phyloP scores from a whole-genome alignment of 345 rosid genomes.

The Aquilaria malaccensis region DNA sequence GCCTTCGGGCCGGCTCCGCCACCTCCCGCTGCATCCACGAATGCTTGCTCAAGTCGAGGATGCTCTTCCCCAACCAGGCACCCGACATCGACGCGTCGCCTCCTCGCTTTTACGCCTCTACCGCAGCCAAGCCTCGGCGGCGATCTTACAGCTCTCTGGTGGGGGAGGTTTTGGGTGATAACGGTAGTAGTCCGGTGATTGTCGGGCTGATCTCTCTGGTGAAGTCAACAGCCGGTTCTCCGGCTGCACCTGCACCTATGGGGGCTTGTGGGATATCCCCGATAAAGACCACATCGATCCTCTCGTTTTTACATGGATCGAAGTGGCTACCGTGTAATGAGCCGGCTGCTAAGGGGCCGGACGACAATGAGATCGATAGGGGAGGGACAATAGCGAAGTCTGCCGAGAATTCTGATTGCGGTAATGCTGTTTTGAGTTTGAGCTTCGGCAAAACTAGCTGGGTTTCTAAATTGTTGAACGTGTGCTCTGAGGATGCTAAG shows the following conservation, averaged over 20 bases:
- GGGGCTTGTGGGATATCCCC: constrained; percentile 48
- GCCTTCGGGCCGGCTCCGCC: constrained; percentile 37
- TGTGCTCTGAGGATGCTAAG: constrained; percentile 78
- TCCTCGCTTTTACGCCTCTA: constrained; percentile 10
- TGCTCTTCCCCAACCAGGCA: constrained; percentile 29
- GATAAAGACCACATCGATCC: constrained; percentile 47
- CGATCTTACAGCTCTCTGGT: constrained; percentile 41
- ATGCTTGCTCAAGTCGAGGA: constrained; percentile 41
- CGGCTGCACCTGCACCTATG: constrained; percentile 12
- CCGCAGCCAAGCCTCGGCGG: constrained; percentile 4
- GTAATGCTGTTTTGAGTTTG: constrained; percentile 15
- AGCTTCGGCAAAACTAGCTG: constrained; percentile 39
- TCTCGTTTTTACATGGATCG: constrained; percentile 61
- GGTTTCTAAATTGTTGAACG: constrained; percentile 47
- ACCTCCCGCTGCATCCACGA: constrained; percentile 46
- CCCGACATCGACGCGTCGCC: constrained; percentile 32
- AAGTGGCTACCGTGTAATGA: constrained; percentile 75
- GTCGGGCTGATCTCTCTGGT: constrained; percentile 46
- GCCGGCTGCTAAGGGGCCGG: constrained; percentile 19
- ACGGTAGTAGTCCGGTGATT: constrained; percentile 33
- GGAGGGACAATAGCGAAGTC: constrained; percentile 24
- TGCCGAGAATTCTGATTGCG: background rate
- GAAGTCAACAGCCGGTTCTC: constrained; percentile 41
- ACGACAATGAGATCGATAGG: constrained; percentile 35
- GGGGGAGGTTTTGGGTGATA: constrained; percentile 35